Evolutionary conservation across 2,329 filamentous ascomycete species (phyloP), one percentile per base, ranked within the genome.

Genomic region (Magnaporthales sp.): DNA sequence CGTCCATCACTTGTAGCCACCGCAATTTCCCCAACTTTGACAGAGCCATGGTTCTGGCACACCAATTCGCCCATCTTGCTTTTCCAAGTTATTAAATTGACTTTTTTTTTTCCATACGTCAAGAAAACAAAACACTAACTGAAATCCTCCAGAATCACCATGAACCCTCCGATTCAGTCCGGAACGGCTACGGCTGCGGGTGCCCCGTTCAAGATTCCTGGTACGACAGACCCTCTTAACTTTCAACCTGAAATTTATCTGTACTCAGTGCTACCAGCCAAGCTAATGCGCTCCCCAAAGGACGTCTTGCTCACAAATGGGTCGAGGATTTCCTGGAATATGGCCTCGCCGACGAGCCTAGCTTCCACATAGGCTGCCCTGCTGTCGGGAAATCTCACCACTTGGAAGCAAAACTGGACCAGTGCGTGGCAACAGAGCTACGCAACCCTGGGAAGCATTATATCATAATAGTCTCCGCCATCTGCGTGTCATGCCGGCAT

Each of bases 401-500:
- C 26, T 54, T 67, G 7, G 26, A 32, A 30, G 51, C 56, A 29
- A 65, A 58, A 60, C 46, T 31, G 4, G 64, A 65, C 29, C 64
- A 65, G 31, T 65, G 46, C 27, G 51, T 65, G 10, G 15, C 19
- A n/a, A 54, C 51, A 5, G 54, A 31, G 1, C 64, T 65, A 27
- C 64, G 51, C 64, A 31, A 65, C 5, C 27, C 64, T 9, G 64
- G 64, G 22, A 31, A 58, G 19, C 54, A 65, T 38, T 65, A 65
- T 30, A 29, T 60, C 22, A 51, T 66, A 22, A 66, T 66, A 8
- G 64, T 74, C 26, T 72, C 73, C 9, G 75, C 73, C 64, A 70
- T 76, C 67, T 77, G 75, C 69, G 70, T 70, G 24, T 71, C 70
- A 58, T 77, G 75, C 67, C 74, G 75, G 22, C 71, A 75, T 63